Conservation (phyloP, 2,329 filamentous ascomycete species). For the Aureobasidium pullulans region DNA sequence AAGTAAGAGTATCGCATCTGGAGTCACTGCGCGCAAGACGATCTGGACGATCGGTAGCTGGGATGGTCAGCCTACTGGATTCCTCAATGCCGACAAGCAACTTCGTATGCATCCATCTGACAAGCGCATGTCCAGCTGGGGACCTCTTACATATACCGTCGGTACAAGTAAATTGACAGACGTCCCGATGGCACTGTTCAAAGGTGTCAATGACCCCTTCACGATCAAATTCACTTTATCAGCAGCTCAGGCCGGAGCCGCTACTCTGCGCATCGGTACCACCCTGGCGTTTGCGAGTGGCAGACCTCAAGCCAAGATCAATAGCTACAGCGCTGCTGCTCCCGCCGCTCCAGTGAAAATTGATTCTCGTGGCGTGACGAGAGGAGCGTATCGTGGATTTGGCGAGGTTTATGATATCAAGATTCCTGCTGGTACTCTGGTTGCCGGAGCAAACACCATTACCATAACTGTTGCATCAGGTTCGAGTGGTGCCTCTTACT, state of each 20-base stretch:
- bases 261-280: slow-evolving; percentile 58
- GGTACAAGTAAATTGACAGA: slow-evolving; percentile 45
- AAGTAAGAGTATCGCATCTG: slow-evolving; percentile 45
- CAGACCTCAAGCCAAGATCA: slow-evolving; percentile 51
- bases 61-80: slow-evolving; percentile 53
- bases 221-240: slow-evolving; percentile 54
- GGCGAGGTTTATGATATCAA: slow-evolving; percentile 57
- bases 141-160: slow-evolving; percentile 53
- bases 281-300: slow-evolving; percentile 56
- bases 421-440: slow-evolving; percentile 53
- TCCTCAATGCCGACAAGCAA: slow-evolving; percentile 61
- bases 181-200: slow-evolving; percentile 62
- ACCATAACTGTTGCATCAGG: slow-evolving; percentile 54
- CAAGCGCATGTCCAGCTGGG: slow-evolving; percentile 51
- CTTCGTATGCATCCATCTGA: slow-evolving; percentile 61
- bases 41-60: slow-evolving; percentile 60
- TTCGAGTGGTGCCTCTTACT: slow-evolving; percentile 46
- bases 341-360: slow-evolving; percentile 44
- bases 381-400: slow-evolving; percentile 56
- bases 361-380: slow-evolving; percentile 57
- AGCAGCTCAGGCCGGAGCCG: slow-evolving; percentile 41
- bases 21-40: slow-evolving; percentile 41
- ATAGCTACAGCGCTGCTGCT: slow-evolving; percentile 43
- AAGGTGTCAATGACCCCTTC: slow-evolving; percentile 50
- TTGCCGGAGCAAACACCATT: slow-evolving; percentile 55